Evolutionary conservation across 345 rosid genomes (phyloP).

Genomic region (Aethionema arabicum): DNA sequence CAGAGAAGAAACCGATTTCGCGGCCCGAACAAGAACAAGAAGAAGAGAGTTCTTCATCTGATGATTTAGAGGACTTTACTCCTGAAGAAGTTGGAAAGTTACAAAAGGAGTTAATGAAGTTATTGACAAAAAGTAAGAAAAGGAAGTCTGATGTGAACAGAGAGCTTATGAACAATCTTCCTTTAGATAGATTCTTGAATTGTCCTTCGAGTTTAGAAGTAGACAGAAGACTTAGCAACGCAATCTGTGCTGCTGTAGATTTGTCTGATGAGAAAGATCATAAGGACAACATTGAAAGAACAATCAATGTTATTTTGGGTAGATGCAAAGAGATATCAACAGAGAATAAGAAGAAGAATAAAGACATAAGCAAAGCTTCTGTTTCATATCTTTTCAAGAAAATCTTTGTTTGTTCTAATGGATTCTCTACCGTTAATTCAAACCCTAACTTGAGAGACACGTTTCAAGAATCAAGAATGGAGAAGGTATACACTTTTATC

Average conservation of each 20-base stretch:
- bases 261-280: constrained; percentile 45
- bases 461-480: constrained; percentile 86
- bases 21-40: constrained; percentile 16
- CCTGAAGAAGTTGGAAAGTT: constrained; percentile 82
- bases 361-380: constrained; percentile 59
- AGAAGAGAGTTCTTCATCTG: constrained; percentile 47
- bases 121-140: constrained; percentile 55
- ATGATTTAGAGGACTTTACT: constrained; percentile 66
- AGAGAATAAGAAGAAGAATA: constrained; percentile 49
- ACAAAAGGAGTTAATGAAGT: constrained; percentile 75
- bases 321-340: constrained; percentile 83
- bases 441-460: constrained; percentile 72
- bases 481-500: constrained; percentile 56
- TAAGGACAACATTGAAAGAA: constrained; percentile 79
- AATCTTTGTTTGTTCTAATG: constrained; percentile 62
- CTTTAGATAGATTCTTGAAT: constrained; percentile 88
- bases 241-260: constrained; percentile 40
- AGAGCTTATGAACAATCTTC: constrained; percentile 56
- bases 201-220: constrained; percentile 98
- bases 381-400: constrained; percentile 76
- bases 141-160: constrained; percentile 49
- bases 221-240: constrained; percentile 63
- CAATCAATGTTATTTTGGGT: constrained; percentile 69
- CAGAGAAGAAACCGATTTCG: constrained; percentile 12
- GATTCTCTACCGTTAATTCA: constrained; percentile 56